Conservation (phyloP, 305 asterid species). For the Euphrasia arctica region DNA sequence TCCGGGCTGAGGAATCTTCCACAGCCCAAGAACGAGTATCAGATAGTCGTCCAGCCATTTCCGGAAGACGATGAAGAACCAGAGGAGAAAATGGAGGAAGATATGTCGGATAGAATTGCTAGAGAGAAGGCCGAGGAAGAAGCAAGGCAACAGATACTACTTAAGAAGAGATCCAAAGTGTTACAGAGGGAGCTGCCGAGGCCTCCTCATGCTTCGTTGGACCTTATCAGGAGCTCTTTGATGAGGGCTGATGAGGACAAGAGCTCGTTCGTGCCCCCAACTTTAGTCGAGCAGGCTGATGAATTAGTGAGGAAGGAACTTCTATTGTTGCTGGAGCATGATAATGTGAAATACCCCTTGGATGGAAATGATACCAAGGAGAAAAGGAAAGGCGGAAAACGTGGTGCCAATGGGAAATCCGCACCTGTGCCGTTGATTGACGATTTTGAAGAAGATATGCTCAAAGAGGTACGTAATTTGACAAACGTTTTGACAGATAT, state of each 20-base stretch:
- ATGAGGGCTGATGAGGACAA: conserved; percentile 77
- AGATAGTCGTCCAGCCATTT: conserved; percentile 61
- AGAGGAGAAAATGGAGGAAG: conserved; percentile 96
- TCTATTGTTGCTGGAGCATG: conserved; percentile 82
- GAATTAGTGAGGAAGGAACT: conserved; percentile 86
- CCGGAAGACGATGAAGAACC: conserved; percentile 86
- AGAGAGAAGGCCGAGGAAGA: conserved; percentile 96
- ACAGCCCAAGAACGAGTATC: conserved; percentile 92
- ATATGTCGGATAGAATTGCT: conserved; percentile 92
- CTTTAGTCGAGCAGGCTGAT: conserved; percentile 89
- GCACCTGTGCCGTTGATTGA: conserved; percentile 57
- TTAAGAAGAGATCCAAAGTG: conserved; percentile 85
- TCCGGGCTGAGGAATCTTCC: conserved; percentile 76
- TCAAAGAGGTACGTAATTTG: conserved; percentile 63
- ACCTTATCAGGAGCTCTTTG: conserved; percentile 61
- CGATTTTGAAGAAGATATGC: conserved; percentile 73
- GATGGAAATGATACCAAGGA: conserved; percentile 72
- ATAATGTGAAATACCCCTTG: conserved; percentile 79
- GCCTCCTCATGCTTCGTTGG: conserved; percentile 81
- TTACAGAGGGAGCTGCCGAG: conserved; percentile 96
- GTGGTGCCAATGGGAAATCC: conserved; percentile 44
- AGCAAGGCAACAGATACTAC: conserved; percentile 76
- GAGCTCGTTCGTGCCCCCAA: conserved; percentile 93
- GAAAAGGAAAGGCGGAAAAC: conserved; percentile 74
- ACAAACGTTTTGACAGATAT: background rate